These are phyloP conservation scores for Hericium rajendrae DNA, from an alignment of 768 basidiomycete species.

Conservation along the genomic window DNA sequence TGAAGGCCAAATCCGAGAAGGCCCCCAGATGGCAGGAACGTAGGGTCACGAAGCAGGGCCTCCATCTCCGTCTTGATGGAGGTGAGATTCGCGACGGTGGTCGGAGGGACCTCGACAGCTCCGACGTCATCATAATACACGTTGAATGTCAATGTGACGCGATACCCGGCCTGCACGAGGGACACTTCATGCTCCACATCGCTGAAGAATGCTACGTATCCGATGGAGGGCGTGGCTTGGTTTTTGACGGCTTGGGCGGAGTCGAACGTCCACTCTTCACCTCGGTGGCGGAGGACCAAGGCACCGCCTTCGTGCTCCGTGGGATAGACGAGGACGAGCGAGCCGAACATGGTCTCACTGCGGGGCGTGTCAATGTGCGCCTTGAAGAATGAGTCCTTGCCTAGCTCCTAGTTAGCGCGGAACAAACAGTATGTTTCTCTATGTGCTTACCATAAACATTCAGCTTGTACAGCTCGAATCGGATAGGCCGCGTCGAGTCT, in stretches of 20 bases:
- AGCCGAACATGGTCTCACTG: conserved; percentile 18
- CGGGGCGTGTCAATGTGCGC: conserved; percentile 20
- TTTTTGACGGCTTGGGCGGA: conserved; percentile 8
- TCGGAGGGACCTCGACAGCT: neutral
- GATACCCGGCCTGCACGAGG: conserved; percentile 28
- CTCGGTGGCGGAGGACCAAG: neutral
- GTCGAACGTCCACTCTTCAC: neutral
- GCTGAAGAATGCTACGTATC: conserved; percentile 33
- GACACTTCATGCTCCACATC: conserved; percentile 38
- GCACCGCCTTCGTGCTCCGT: conserved; percentile 26
- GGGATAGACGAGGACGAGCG: conserved; percentile 42
- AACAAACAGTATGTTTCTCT: neutral
- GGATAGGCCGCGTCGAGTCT: conserved; percentile 8
- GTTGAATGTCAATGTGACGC: conserved; percentile 38
- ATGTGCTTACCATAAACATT: conserved; percentile 18
- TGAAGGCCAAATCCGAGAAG: conserved; percentile 1
- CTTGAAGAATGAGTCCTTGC: conserved; percentile 16
- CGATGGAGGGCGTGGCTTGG: conserved; percentile 12
- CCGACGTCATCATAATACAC: conserved; percentile 17
- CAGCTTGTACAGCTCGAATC: conserved; percentile 18
- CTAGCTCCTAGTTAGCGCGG: neutral
- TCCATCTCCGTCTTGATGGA: neutral
- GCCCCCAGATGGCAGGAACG: conserved; percentile 1
- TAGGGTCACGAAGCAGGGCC: neutral
- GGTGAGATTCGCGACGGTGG: neutral